Evolutionary conservation across 805 yeast species (phyloP).

Genomic region (Candida germanica): DNA sequence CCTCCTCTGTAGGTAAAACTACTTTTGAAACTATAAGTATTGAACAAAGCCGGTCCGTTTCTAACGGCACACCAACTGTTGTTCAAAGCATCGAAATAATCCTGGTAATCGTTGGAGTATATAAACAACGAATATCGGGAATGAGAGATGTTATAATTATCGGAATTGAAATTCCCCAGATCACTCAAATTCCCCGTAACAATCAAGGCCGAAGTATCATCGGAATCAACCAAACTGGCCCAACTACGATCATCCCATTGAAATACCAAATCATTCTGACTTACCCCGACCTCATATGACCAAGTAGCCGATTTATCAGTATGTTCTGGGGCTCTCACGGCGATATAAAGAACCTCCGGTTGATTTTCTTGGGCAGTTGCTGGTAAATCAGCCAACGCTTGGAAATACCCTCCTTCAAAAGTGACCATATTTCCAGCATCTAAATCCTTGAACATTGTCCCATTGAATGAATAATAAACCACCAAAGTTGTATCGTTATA

Average conservation of each 20-base stretch:
- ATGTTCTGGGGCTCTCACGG: conserved; percentile 40
- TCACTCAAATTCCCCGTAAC: conserved; percentile 52
- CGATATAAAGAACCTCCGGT: conserved; percentile 31
- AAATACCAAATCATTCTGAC: conserved; percentile 58
- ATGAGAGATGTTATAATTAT: conserved; percentile 20
- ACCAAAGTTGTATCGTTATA: conserved; percentile 27
- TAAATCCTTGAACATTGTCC: conserved; percentile 27
- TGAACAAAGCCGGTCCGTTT: conserved; percentile 44
- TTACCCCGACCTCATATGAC: conserved; percentile 65
- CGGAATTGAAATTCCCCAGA: conserved; percentile 10
- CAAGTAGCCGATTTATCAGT: conserved; percentile 40
- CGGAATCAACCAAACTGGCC: conserved; percentile 65
- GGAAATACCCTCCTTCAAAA: conserved; percentile 36
- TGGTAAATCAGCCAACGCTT: conserved; percentile 37
- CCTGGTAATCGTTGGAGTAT: conserved; percentile 39
- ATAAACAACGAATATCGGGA: conserved; percentile 43
- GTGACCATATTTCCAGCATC: conserved; percentile 26
- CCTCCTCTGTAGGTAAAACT: conserved; percentile 45
- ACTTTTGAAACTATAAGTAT: conserved; percentile 22
- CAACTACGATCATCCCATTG: conserved; percentile 65
- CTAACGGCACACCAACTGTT: conserved; percentile 72
- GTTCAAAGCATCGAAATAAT: conserved; percentile 38
- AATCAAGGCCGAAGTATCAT: conserved; percentile 62
- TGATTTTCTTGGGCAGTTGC: conserved; percentile 12
- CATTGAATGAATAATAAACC: conserved; percentile 39